A percentile compares a stretch with the other conserved stretches of the same genome.
phyloP scores from a whole-genome alignment of 768 basidiomycete genomes.

The Antrodiella citrinella region DNA sequence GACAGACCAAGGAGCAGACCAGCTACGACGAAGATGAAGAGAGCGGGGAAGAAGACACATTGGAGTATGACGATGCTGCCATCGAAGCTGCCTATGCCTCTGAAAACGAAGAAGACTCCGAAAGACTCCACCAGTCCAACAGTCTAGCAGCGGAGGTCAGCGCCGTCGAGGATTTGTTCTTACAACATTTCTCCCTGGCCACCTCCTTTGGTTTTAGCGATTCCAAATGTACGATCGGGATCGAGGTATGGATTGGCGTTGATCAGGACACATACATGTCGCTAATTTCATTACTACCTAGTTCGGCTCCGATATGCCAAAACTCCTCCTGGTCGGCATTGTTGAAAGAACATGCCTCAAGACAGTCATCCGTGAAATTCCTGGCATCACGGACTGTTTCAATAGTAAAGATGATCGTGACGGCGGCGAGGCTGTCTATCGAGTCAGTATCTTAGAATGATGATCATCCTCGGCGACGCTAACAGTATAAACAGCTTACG shows the following conservation, averaged over 20 bases:
- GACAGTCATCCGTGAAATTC: constrained; percentile 84
- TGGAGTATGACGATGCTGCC: constrained; percentile 42
- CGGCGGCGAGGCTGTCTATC: constrained; percentile 37
- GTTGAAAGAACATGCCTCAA: constrained; percentile 81
- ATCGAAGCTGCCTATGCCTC: constrained; percentile 60
- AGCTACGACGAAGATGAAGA: constrained; percentile 73
- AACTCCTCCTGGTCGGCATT: constrained; percentile 88
- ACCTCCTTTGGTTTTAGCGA: constrained; percentile 67
- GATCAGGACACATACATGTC: background rate
- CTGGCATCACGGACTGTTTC: constrained; percentile 84
- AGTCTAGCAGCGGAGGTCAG: constrained; percentile 34
- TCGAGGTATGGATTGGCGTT: constrained; percentile 56
- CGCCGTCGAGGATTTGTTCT: constrained; percentile 43
- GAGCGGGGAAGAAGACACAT: constrained; percentile 47
- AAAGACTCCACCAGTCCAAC: constrained; percentile 13
- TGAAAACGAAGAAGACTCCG: constrained; percentile 30
- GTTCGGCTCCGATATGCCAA: constrained; percentile 86
- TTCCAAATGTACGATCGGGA: constrained; percentile 63
- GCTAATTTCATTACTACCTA: constrained; percentile 23
- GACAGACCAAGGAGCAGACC: constrained; percentile 64
- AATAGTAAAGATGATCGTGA: constrained; percentile 53
- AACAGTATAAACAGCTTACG: constrained; percentile 42
- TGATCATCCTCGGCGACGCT: background rate
- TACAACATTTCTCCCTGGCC: constrained; percentile 52
- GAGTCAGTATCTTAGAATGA: constrained; percentile 32